Conservation (phyloP, 2,329 filamentous ascomycete genomes). For the Pestalotiopsis sp. region DNA sequence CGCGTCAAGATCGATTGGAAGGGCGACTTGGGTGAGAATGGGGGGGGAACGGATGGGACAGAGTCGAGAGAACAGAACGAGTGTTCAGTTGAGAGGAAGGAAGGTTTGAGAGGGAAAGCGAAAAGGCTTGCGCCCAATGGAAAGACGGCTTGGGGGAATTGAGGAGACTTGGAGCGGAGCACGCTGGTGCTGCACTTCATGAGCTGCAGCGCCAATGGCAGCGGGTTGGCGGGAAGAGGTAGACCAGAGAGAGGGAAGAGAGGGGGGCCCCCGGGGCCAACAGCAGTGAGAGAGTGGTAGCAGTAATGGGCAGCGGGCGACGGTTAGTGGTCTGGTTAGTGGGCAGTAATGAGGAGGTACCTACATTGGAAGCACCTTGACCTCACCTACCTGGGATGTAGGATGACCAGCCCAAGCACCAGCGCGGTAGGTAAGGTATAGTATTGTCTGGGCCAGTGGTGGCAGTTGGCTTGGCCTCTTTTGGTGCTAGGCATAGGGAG, state of each 20-base stretch:
- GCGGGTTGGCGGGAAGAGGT: background rate
- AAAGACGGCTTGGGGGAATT: constrained; percentile 1
- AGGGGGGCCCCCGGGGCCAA: background rate
- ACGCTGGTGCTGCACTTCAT: constrained; percentile 4
- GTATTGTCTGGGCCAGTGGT: background rate
- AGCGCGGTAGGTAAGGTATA: background rate
- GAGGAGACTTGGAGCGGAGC: constrained; percentile 13
- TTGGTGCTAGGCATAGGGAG: constrained; percentile 6
- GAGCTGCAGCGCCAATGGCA: constrained; percentile 8
- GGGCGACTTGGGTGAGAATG: background rate
- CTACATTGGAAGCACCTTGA: background rate
- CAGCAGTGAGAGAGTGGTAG: constrained; percentile 10
- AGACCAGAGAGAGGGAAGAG: constrained; percentile 1
- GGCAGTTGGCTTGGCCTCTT: constrained; percentile 3
- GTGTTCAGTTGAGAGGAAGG: constrained; percentile 6
- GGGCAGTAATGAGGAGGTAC: background rate
- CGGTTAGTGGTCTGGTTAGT: background rate
- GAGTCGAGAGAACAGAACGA: constrained; percentile 7
- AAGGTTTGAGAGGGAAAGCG: constrained; percentile 15
- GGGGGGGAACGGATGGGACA: constrained; percentile 1
- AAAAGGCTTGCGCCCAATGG: constrained; percentile 15
- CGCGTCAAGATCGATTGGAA: background rate
- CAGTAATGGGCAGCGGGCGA: background rate
- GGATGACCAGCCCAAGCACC: background rate
- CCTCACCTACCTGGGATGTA: background rate